phyloP scores from a whole-genome alignment of 495 filamentous ascomycete genomes.

The Choiromyces venosus region DNA sequence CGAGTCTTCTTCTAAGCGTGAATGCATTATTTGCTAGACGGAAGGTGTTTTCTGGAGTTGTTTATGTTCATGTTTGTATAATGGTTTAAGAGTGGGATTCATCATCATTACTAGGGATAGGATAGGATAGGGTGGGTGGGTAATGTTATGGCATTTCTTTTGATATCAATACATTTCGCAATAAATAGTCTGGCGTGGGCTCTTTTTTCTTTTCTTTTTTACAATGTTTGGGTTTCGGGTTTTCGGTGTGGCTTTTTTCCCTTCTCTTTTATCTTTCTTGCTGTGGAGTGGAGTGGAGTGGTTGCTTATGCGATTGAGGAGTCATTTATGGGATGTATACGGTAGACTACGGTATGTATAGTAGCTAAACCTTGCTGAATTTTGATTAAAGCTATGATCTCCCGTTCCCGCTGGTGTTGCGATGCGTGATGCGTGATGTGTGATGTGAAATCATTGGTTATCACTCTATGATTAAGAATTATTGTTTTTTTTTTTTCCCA shows the following conservation, averaged over 20 bases:
- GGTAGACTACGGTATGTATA: neutral
- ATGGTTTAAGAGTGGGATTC: slow-evolving; percentile 22
- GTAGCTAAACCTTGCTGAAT: neutral
- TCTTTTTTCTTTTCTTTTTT: slow-evolving; percentile 2
- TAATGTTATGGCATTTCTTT: slow-evolving; percentile 1
- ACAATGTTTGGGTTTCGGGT: neutral
- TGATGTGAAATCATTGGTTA: neutral
- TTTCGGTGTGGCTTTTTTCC: slow-evolving; percentile 1
- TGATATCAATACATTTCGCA: neutral
- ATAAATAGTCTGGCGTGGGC: neutral
- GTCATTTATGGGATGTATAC: neutral
- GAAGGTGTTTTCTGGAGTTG: slow-evolving; percentile 5
- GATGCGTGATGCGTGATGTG: no score
- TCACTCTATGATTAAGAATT: neutral
- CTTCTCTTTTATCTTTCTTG: neutral
- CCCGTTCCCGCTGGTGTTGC: neutral
- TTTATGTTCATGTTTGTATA: slow-evolving; percentile 5
- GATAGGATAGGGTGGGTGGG: neutral
- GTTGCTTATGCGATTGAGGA: neutral
- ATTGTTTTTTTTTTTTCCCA: neutral
- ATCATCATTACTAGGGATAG: slow-evolving; percentile 9
- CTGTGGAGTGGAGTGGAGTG: neutral
- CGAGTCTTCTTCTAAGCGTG: slow-evolving; percentile 16
- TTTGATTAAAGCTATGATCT: neutral
- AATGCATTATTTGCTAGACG: slow-evolving; percentile 21